phyloP scores from a whole-genome alignment of 1,284 basidiomycete genomes.

The Leccinum subspadiceum region DNA sequence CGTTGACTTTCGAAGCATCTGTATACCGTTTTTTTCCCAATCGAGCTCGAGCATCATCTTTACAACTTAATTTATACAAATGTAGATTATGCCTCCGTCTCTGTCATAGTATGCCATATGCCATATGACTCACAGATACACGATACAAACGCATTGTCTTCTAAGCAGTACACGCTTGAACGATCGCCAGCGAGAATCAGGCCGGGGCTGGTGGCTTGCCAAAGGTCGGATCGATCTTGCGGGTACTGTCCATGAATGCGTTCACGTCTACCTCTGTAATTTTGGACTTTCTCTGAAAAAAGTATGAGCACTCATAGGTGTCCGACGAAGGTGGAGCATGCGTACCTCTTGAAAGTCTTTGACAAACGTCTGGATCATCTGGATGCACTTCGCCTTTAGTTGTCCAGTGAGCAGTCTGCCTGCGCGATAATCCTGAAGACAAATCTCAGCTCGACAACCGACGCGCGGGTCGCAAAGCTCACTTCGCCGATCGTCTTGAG shows the following conservation, averaged over 20 bases:
- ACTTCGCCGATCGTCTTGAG: slow-evolving; percentile 77
- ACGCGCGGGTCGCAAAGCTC: slow-evolving; percentile 21
- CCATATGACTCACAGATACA: slow-evolving; percentile 1
- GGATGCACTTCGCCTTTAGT: slow-evolving; percentile 90
- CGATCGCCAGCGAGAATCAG: neutral
- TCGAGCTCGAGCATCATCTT: neutral
- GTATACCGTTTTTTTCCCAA: neutral
- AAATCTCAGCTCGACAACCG: neutral
- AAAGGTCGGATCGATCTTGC: slow-evolving; percentile 70
- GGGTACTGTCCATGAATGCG: slow-evolving; percentile 80
- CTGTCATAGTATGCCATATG: neutral
- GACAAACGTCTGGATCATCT: slow-evolving; percentile 82
- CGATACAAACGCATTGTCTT: slow-evolving; percentile 1
- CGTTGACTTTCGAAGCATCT: slow-evolving; percentile 13
- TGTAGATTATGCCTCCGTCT: slow-evolving; percentile 4
- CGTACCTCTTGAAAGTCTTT: slow-evolving; percentile 86
- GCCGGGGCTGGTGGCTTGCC: slow-evolving; percentile 24
- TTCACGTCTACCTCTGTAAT: slow-evolving; percentile 80
- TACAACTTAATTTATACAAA: slow-evolving; percentile 6
- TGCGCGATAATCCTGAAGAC: slow-evolving; percentile 91
- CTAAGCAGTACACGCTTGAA: neutral
- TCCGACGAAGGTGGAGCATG: neutral
- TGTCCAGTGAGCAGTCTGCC: slow-evolving; percentile 90
- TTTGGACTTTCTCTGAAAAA: slow-evolving; percentile 67
- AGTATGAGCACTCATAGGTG: slow-evolving; percentile 2